Conservation (phyloP, 371 early-diverging fungal species). For the Mucor circinelloides region DNA sequence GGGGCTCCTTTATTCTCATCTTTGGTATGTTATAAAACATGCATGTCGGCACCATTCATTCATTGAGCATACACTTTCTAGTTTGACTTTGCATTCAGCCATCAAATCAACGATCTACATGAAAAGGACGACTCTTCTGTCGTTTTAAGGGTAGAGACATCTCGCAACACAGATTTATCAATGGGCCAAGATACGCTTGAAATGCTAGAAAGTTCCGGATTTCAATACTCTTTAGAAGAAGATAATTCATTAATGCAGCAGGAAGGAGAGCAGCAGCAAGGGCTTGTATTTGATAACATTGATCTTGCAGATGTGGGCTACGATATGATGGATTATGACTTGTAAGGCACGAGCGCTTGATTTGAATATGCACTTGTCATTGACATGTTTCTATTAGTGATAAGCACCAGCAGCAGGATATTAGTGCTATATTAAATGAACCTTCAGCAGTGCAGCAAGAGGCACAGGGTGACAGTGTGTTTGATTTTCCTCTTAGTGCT, state of each 20-base stretch:
- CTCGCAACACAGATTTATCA: neutral
- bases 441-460: neutral
- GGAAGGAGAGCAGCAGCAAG: neutral
- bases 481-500: neutral
- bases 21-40: slow-evolving; percentile 3
- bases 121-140: neutral
- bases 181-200: neutral
- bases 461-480: neutral
- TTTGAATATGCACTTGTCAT: neutral
- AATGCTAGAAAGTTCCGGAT: neutral
- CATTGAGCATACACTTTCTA: neutral
- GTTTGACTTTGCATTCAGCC: neutral
- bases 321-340: neutral
- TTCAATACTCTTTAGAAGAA: neutral
- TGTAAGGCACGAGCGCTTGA: neutral
- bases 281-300: neutral
- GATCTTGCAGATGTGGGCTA: neutral
- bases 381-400: neutral
- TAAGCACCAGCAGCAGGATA: neutral
- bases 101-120: neutral
- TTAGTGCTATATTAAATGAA: neutral
- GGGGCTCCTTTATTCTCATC: slow-evolving; percentile 8
- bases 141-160: neutral
- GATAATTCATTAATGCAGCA: neutral
- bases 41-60: too few species aligned